phyloP scores from a whole-genome alignment of 345 rosid genomes.

The Eucalyptus sp. region DNA sequence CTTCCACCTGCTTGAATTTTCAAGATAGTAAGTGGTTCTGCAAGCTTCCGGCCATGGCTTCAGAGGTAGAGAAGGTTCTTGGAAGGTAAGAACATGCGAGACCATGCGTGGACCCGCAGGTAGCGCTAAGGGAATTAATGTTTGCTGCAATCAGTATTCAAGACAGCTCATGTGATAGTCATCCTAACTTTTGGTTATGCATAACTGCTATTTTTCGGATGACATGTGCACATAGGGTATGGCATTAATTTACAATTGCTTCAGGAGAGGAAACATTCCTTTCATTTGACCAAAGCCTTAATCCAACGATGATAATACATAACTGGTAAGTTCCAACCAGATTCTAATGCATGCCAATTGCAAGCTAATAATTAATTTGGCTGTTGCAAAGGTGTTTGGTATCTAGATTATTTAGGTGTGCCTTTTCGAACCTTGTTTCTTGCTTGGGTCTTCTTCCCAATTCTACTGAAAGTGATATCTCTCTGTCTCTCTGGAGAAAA shows the following conservation, averaged over 20 bases:
- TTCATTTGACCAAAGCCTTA: constrained; percentile 44
- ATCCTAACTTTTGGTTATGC: neutral
- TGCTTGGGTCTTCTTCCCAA: too few species aligned
- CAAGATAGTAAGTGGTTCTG: constrained; percentile 83
- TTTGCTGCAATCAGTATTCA: neutral
- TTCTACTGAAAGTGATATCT: too few species aligned
- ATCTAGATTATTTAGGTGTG: constrained; percentile 80
- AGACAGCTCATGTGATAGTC: neutral
- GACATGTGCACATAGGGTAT: neutral
- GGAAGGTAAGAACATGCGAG: neutral
- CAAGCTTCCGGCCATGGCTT: neutral
- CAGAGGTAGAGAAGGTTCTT: neutral
- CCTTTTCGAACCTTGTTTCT: neutral
- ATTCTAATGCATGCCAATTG: neutral
- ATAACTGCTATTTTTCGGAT: neutral
- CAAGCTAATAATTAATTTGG: neutral
- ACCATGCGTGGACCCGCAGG: neutral
- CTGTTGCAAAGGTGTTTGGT: constrained; percentile 80
- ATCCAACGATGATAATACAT: constrained; percentile 64
- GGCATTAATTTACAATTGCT: neutral
- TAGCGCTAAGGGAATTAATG: neutral
- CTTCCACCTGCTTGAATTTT: neutral
- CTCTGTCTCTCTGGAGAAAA: too few species aligned
- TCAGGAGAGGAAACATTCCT: constrained; percentile 86
- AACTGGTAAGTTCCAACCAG: constrained; percentile 41